Base-by-base conservation (phyloP, 192 early-diverging fungal species). In the Rhizophagus sp. region DNA sequence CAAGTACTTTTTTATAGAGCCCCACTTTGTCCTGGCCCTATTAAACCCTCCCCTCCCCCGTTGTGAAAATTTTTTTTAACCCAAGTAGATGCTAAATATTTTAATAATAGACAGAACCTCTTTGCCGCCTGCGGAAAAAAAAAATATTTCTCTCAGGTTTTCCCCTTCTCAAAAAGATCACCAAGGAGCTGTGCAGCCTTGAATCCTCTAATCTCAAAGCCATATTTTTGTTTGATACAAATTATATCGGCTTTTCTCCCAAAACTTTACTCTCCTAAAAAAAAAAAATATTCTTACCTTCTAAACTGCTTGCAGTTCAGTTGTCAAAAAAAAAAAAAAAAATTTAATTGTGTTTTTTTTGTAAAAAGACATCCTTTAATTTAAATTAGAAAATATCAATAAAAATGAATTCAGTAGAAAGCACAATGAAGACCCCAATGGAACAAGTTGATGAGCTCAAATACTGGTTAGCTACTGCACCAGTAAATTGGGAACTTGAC, bases 381-480 rank as follows among this genome's bases (percentile, higher is more conserved):
- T 62, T 62, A 8, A 33, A 62, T 22, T 19, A 62, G 13, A 62
- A 41, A 63, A 44, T 27, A 33, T n/a, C 1, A 65, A n/a, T 71
- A 69, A 79, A 69, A 79, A 79, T 79, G 68, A 79, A 79, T 79
- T 17, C 78, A 8, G 49, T 71, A 52, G 78, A 49, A 13, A 71
- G 39, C 52, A n/a, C 67, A 57, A 79, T 62, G 25, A 79, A 79
- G 41, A 79, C 78, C 22, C 67, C 78, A 25, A 79, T 84, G 62
- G 79, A 65, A 15, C 80, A 82, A 75, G 84, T 88, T 61, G 87
- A 87, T 52, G 85, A 90, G 50, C 83, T 90, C 12, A 85, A 87
- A 78, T 80, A 85, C n/a, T 92, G 91, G 73, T 79, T 93, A 25
- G 89, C 89, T 7, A 93, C 93, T 4, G 93, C 93, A 11, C 89